These are phyloP conservation scores for Trypanosoma melophagium DNA, from an alignment of 208 protist species.

Conservation along the genomic window DNA sequence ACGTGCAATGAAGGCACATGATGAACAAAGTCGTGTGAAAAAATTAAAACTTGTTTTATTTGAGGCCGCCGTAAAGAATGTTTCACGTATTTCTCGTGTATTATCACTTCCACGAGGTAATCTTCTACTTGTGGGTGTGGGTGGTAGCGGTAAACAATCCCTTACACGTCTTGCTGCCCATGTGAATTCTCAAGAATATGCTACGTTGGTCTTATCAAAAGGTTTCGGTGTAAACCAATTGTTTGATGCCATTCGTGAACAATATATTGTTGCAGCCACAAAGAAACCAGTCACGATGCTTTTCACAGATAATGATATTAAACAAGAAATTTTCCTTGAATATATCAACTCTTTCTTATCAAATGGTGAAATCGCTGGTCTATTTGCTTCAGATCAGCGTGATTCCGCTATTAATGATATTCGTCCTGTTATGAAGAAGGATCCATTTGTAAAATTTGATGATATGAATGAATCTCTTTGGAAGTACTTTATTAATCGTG, in stretches of 20 bases:
- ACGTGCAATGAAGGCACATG: conserved; percentile 82
- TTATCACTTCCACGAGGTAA: conserved; percentile 92
- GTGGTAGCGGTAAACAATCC: conserved; percentile 93
- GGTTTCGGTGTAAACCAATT: conserved; percentile 94
- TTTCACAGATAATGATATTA: conserved; percentile 98
- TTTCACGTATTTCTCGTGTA: conserved; percentile 92
- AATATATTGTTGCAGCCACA: conserved; percentile 86
- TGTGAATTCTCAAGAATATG: conserved; percentile 87
- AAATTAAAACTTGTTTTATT: conserved; percentile 95
- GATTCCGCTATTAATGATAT: conserved; percentile 96
- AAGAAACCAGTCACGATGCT: conserved; percentile 94
- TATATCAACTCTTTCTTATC: conserved; percentile 98
- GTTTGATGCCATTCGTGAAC: conserved; percentile 92
- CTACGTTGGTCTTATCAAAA: conserved; percentile 91
- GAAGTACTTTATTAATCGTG: conserved; percentile 97
- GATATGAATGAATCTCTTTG: conserved; percentile 96
- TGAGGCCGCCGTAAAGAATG: conserved; percentile 94
- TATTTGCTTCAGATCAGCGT: conserved; percentile 97
- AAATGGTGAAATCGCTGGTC: conserved; percentile 94
- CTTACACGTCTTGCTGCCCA: conserved; percentile 89
- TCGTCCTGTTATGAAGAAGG: conserved; percentile 94
- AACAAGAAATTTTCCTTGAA: conserved; percentile 97
- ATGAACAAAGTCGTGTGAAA: conserved; percentile 87
- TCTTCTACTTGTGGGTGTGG: conserved; percentile 93
- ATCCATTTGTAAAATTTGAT: conserved; percentile 91